Evolutionary conservation across 108 stramenopile species (phyloP).

Genomic region (Aurantiochytrium sp.): DNA sequence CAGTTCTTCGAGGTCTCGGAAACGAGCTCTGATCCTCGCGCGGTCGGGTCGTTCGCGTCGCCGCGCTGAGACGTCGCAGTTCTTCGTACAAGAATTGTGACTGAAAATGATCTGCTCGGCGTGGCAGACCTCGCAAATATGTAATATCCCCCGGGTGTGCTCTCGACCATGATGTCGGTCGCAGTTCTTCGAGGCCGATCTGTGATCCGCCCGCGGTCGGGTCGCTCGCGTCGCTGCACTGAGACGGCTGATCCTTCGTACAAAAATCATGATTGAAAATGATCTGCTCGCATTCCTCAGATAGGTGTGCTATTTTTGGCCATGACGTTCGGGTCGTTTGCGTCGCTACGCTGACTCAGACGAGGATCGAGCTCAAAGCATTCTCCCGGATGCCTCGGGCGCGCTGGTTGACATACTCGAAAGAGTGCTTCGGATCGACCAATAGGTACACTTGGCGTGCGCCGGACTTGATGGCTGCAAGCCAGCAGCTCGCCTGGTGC

Average conservation of each 20-base stretch:
- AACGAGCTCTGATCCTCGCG: neutral
- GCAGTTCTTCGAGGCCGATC: neutral
- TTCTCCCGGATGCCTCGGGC: neutral
- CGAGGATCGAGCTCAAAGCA: neutral
- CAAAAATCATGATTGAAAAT: too few species aligned
- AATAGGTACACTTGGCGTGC: neutral
- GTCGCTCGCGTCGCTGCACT: neutral
- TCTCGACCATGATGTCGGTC: slow-evolving; percentile 16
- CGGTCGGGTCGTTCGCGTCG: neutral
- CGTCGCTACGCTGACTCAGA: too few species aligned
- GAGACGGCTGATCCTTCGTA: too few species aligned
- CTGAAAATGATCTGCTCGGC: too few species aligned
- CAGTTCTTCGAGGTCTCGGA: slow-evolving; percentile 12
- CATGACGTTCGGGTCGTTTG: too few species aligned
- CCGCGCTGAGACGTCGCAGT: too few species aligned
- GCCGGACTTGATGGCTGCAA: slow-evolving; percentile 5
- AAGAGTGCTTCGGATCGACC: neutral
- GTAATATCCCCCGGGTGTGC: neutral
- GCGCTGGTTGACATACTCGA: neutral
- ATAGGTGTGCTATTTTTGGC: too few species aligned
- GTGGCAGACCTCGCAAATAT: too few species aligned
- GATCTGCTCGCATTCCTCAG: too few species aligned
- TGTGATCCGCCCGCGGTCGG: neutral
- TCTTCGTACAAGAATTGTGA: too few species aligned
- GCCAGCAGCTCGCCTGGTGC: slow-evolving; percentile 1